Conservation (phyloP, 2,329 filamentous ascomycete genomes). For the Penicillium brevicompactum region DNA sequence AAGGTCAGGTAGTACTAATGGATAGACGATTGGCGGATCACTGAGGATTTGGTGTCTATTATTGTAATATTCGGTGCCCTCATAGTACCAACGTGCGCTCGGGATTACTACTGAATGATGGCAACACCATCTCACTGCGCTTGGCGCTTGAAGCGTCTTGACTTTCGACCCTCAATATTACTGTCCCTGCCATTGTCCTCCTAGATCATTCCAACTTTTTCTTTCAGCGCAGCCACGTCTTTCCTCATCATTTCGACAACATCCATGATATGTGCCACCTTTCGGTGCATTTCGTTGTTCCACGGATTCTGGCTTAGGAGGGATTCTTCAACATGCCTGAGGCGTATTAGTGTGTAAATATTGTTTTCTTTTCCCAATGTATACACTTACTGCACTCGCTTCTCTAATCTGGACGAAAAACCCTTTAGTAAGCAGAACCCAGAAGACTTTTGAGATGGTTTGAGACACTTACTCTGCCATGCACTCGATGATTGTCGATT, state of each 20-base stretch:
- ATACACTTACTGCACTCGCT: not conserved
- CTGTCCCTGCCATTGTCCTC: not conserved
- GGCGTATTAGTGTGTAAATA: not conserved
- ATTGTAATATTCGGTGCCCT: not conserved
- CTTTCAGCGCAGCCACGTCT: not conserved
- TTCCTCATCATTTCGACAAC: not conserved
- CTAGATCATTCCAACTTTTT: too few species aligned
- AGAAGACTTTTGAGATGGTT: not conserved
- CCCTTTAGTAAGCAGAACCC: not conserved
- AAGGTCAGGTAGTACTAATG: not conserved
- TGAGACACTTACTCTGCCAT: not conserved
- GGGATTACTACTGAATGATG: too few species aligned
- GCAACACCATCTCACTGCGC: not conserved
- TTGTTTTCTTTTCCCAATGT: not conserved
- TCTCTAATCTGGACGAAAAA: not conserved
- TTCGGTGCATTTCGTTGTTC: not conserved
- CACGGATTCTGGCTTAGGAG: not conserved
- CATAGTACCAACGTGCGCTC: not conserved
- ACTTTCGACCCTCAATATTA: not conserved
- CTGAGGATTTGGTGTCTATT: not conserved
- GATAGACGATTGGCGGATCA: not conserved
- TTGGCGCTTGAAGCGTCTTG: too few species aligned
- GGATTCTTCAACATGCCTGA: not conserved
- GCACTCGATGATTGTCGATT: not conserved
- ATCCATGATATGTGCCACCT: not conserved